These are phyloP conservation scores for Gamarada debralockiae DNA, from an alignment of 495 filamentous ascomycete genomes.

Conservation along the genomic window DNA sequence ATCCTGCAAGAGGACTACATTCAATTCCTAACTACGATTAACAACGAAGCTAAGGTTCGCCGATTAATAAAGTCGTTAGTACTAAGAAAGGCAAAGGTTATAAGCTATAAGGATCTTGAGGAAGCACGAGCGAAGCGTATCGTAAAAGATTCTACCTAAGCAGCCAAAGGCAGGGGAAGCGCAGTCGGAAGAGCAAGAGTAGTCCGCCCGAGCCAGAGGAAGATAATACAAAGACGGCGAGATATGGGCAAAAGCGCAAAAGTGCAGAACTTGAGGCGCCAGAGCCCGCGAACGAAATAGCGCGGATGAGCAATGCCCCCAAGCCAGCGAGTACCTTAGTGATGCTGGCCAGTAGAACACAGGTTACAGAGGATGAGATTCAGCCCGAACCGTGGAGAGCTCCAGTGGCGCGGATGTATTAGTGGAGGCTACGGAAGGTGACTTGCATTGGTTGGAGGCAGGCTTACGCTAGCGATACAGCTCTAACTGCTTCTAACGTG, in stretches of 20 bases:
- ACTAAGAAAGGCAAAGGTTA: conserved; percentile 23
- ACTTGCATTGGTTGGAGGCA: too few species aligned
- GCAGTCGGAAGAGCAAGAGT: conserved; percentile 26
- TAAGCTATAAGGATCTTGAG: conserved; percentile 16
- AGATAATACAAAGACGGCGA: too few species aligned
- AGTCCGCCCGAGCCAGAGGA: too few species aligned
- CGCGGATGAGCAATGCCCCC: too few species aligned
- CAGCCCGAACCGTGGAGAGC: too few species aligned
- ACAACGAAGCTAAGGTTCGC: conserved; percentile 12
- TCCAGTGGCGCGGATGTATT: too few species aligned
- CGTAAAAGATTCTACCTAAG: conserved; percentile 18
- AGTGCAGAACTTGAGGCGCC: conserved; percentile 8
- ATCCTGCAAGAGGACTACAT: conserved; percentile 28
- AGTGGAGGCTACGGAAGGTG: too few species aligned
- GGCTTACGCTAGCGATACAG: neutral
- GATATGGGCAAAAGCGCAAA: too few species aligned
- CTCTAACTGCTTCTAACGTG: too few species aligned
- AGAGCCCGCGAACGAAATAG: too few species aligned
- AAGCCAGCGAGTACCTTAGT: neutral
- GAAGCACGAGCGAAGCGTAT: conserved; percentile 9
- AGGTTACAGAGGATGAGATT: conserved; percentile 16
- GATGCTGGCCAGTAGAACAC: conserved; percentile 5
- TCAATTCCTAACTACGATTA: conserved; percentile 27
- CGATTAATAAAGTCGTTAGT: conserved; percentile 26
- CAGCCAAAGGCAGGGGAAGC: conserved; percentile 10